Evolutionary conservation across 805 yeast genomes (phyloP).

Genomic region (Monosporozyma siamensis): DNA sequence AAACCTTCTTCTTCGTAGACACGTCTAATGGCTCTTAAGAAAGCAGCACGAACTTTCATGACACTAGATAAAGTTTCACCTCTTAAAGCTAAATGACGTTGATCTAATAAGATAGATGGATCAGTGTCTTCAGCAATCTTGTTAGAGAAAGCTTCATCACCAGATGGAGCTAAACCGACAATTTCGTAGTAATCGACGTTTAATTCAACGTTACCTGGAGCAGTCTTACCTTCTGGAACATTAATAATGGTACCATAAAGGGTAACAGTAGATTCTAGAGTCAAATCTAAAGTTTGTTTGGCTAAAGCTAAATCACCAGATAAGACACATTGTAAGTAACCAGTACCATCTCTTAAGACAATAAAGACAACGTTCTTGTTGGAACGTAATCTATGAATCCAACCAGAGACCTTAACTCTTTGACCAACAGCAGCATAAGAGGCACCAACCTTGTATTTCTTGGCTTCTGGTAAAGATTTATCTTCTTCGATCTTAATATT

Average conservation of each 20-base stretch:
- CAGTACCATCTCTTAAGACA: slow-evolving; percentile 92
- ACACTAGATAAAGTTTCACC: slow-evolving; percentile 92
- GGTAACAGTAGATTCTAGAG: slow-evolving; percentile 77
- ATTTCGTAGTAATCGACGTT: slow-evolving; percentile 83
- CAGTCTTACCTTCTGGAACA: slow-evolving; percentile 92
- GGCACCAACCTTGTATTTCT: slow-evolving; percentile 52
- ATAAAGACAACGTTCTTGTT: slow-evolving; percentile 90
- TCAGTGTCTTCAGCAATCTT: slow-evolving; percentile 89
- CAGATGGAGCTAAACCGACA: slow-evolving; percentile 90
- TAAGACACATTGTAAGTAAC: slow-evolving; percentile 78
- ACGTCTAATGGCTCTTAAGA: slow-evolving; percentile 64
- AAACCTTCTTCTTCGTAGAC: slow-evolving; percentile 66
- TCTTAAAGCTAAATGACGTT: slow-evolving; percentile 90
- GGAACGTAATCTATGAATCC: slow-evolving; percentile 90
- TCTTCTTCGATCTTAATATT: slow-evolving; percentile 70
- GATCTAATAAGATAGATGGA: slow-evolving; percentile 85
- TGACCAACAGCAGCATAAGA: slow-evolving; percentile 47
- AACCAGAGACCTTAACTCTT: slow-evolving; percentile 78
- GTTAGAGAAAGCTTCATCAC: slow-evolving; percentile 92
- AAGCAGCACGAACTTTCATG: slow-evolving; percentile 85
- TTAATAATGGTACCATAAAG: slow-evolving; percentile 73
- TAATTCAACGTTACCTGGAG: slow-evolving; percentile 96
- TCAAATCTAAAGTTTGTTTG: slow-evolving; percentile 70
- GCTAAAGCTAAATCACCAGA: slow-evolving; percentile 90
- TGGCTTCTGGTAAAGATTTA: slow-evolving; percentile 58